phyloP scores from a whole-genome alignment of 768 basidiomycete genomes.

The Gloeostereum incarnatum region DNA sequence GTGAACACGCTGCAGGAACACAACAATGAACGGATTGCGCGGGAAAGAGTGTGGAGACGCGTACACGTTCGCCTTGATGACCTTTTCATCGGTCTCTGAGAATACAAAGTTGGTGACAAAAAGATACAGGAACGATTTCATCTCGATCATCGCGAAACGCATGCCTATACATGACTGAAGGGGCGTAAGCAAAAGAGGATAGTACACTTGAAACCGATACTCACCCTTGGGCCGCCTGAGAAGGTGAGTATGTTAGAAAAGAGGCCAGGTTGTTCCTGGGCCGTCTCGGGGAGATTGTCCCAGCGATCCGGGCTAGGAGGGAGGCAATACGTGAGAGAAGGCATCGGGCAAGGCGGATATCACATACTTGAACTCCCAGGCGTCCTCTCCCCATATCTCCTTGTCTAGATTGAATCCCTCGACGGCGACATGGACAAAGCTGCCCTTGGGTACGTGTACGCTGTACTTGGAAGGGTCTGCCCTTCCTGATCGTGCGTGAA shows the following conservation, averaged over 20 bases:
- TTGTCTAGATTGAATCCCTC: slow-evolving; percentile 78
- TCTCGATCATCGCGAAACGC: slow-evolving; percentile 77
- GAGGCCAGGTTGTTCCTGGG: slow-evolving; percentile 55
- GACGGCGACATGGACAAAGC: slow-evolving; percentile 67
- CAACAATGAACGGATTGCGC: slow-evolving; percentile 1
- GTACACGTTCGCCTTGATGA: slow-evolving; percentile 56
- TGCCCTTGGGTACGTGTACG: slow-evolving; percentile 54
- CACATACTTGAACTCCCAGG: slow-evolving; percentile 77
- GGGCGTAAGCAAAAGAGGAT: background rate
- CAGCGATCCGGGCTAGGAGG: slow-evolving; percentile 69
- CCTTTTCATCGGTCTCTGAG: slow-evolving; percentile 37
- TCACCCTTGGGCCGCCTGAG: slow-evolving; percentile 72
- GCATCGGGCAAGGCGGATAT: slow-evolving; percentile 2
- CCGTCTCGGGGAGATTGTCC: slow-evolving; percentile 68
- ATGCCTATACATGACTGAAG: slow-evolving; percentile 73
- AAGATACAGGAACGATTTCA: slow-evolving; percentile 68
- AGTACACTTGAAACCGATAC: slow-evolving; percentile 18
- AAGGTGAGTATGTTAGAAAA: slow-evolving; percentile 68
- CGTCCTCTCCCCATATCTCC: slow-evolving; percentile 71
- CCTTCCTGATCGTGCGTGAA: slow-evolving; percentile 40
- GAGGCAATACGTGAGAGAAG: background rate
- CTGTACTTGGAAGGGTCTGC: slow-evolving; percentile 27
- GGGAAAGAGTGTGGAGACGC: slow-evolving; percentile 11
- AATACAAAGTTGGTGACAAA: slow-evolving; percentile 64
- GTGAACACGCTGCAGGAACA: slow-evolving; percentile 43